Evolutionary conservation across 2,329 filamentous ascomycete genomes (phyloP), one percentile per base, ranked within the genome.

Genomic region (Xenoacremonium recifei): DNA sequence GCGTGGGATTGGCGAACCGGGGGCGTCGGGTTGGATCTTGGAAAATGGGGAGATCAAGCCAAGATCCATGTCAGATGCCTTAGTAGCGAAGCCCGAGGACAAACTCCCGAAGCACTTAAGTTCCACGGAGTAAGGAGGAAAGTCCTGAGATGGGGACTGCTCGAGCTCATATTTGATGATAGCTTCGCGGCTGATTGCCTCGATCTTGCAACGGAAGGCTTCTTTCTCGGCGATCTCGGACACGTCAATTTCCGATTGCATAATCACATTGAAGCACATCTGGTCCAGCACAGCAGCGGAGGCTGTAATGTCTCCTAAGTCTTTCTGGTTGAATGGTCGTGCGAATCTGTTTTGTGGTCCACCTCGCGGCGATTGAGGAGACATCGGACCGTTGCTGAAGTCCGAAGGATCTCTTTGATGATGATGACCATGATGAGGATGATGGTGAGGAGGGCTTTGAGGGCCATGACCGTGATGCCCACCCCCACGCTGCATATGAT

Each of bases 31-130:
- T 38, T 76, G 70, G 33, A 75, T 67, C 16, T 64, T 59, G 2
- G 85, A 84, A 36, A 75, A 66, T 4, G 79, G 79, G 2, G 87
- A 85, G 5, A 93, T 70, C 23, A 95, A 76, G 7, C 85, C 87
- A 21, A 96, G 77, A 63, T 96, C 91, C 85, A 96, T 89, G 57
- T 96, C 90, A 2, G 90, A 92, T n/a, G 82, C 81, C 55, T 87
- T 87, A 10, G 87, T 89, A 4, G 88, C 91, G 65, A 95, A 95
- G 0, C 90, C 90, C 11, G 89, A 91, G 16, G 80, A 79, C 35
- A 95, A 72, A 60, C 89, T 95, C 5, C 89, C 90, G 59, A 93
- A 95, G 56, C 85, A 89, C 53, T 81, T 81, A 12, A 95, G 71
- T 39, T 81, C 72, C n/a, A 92, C 76, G 38, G 77, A 77, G 9